Percentiles rank a stretch among this genome's conserved stretches.
Evolutionary conservation across 352 stramenopile genomes (phyloP).

Genomic region (Phytophthora tentaculata): DNA sequence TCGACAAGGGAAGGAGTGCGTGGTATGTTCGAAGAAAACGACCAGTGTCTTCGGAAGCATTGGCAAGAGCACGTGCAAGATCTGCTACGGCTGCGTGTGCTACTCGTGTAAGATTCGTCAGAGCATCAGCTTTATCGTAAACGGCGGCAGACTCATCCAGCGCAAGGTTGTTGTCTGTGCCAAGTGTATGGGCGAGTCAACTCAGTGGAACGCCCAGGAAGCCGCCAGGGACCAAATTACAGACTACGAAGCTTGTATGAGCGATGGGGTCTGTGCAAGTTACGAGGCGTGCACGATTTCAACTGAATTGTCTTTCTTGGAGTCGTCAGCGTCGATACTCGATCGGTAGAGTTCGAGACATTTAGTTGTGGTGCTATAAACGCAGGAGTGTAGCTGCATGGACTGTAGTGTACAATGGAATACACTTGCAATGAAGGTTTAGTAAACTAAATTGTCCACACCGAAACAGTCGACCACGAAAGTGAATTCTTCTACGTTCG

Average conservation of each 20-base stretch:
- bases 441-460: too few species aligned
- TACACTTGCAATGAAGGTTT: neutral
- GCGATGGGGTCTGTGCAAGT: conserved; percentile 9
- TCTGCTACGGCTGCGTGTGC: conserved; percentile 47
- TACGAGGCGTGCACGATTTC: conserved; percentile 22
- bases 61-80: conserved; percentile 32
- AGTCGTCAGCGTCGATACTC: conserved; percentile 20
- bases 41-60: conserved; percentile 25
- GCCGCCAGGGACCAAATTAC: conserved; percentile 24
- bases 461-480: too few species aligned
- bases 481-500: too few species aligned
- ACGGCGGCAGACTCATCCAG: conserved; percentile 35
- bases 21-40: conserved; percentile 33
- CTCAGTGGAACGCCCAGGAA: conserved; percentile 34
- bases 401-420: conserved; percentile 4
- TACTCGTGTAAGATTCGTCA: conserved; percentile 44
- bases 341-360: conserved; percentile 6
- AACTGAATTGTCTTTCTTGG: conserved; percentile 20
- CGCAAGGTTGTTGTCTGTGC: conserved; percentile 45
- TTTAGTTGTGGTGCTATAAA: conserved; percentile 13
- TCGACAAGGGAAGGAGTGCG: conserved; percentile 9
- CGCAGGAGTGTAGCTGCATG: neutral
- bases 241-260: conserved; percentile 23
- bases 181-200: conserved; percentile 41
- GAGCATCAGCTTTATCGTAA: conserved; percentile 41